Evolutionary conservation across 441 rosid species (phyloP).

Genomic region (Adansonia madagascariensis): DNA sequence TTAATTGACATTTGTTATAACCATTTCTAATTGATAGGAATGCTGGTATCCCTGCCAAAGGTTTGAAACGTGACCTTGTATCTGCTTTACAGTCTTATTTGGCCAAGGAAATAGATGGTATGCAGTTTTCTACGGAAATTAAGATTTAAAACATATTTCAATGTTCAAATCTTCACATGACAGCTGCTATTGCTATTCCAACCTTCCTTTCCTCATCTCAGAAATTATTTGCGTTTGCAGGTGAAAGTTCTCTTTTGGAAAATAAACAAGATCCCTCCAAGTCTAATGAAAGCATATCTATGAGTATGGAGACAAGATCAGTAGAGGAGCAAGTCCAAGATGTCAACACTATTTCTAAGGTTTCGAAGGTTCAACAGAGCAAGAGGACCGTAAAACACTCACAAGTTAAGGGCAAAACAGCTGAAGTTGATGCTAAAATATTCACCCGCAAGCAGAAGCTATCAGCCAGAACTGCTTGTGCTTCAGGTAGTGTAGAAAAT

Average conservation of each 20-base stretch:
- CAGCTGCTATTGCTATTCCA: neutral
- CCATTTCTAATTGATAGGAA: constrained; percentile 49
- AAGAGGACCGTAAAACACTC: constrained; percentile 48
- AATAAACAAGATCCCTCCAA: constrained; percentile 35
- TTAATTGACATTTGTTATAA: neutral
- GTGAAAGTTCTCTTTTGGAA: constrained; percentile 43
- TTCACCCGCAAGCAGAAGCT: constrained; percentile 40
- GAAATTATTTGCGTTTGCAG: constrained; percentile 43
- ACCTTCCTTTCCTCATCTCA: constrained; percentile 1
- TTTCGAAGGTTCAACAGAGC: constrained; percentile 37
- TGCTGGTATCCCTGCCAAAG: constrained; percentile 69
- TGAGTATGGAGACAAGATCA: constrained; percentile 37
- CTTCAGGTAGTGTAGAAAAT: constrained; percentile 41
- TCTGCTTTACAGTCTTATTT: constrained; percentile 60
- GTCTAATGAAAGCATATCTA: constrained; percentile 31
- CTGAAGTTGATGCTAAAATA: constrained; percentile 39
- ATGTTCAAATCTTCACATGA: constrained; percentile 12
- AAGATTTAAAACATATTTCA: constrained; percentile 13
- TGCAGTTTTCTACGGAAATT: constrained; percentile 13
- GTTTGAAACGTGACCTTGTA: constrained; percentile 68
- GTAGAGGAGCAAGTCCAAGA: constrained; percentile 33
- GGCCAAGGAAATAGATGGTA: constrained; percentile 56
- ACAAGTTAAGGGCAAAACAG: constrained; percentile 30
- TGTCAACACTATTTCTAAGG: constrained; percentile 37
- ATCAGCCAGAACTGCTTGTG: constrained; percentile 33